Conservation (phyloP, 2,329 filamentous ascomycete species). For the Fusarium sp. region DNA sequence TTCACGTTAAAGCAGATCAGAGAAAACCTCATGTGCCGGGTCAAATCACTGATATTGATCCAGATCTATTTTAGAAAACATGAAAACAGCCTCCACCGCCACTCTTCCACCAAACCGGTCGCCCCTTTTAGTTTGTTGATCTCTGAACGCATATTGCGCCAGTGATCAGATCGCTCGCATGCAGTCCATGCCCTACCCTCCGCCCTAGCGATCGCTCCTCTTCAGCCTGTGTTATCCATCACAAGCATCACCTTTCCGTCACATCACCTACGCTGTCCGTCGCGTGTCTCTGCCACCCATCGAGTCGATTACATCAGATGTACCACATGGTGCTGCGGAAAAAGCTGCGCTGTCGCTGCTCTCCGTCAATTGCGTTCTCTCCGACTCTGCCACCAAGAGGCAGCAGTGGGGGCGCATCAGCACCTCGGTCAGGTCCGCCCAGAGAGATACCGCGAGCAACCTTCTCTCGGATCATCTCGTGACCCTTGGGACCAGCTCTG, state of each 20-base stretch:
- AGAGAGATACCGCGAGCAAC: conserved; percentile 54
- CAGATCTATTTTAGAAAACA: conserved; percentile 25
- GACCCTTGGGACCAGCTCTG: conserved; percentile 57
- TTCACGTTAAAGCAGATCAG: neutral
- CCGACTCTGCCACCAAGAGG: conserved; percentile 45
- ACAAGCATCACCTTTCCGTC: neutral
- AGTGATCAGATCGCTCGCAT: conserved; percentile 32
- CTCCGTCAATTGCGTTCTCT: conserved; percentile 42
- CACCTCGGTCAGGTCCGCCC: conserved; percentile 33
- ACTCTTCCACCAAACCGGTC: conserved; percentile 51
- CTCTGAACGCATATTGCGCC: conserved; percentile 1
- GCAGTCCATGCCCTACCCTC: conserved; percentile 25
- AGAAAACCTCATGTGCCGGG: conserved; percentile 4
- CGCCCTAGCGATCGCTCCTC: conserved; percentile 31
- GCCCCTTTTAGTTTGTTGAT: conserved; percentile 47
- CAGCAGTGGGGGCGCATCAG: conserved; percentile 48
- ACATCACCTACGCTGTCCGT: neutral
- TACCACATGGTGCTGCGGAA: conserved; percentile 59
- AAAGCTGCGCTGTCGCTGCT: conserved; percentile 51
- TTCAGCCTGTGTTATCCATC: neutral
- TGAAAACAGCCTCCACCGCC: conserved; percentile 49
- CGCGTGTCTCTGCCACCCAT: neutral
- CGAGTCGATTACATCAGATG: conserved; percentile 45
- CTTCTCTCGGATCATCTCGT: conserved; percentile 53
- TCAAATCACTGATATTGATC: conserved; percentile 20